Conservation (phyloP, 805 yeast species). For the Starmerella davenportii region DNA sequence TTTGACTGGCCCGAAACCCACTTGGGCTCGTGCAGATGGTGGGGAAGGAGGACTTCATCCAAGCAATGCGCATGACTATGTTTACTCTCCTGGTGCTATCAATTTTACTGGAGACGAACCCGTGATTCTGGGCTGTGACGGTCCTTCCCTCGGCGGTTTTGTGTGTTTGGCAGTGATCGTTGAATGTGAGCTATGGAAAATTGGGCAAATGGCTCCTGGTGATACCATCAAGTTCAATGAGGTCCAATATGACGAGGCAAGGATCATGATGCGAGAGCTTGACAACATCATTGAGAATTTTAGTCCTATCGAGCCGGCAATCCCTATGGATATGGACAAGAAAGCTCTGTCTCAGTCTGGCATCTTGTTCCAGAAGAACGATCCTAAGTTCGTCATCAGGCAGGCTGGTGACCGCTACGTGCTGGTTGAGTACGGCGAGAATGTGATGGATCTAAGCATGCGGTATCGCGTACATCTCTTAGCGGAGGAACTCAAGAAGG, state of each 20-base stretch:
- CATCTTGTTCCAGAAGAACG: conserved; percentile 36
- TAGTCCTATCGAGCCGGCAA: conserved; percentile 52
- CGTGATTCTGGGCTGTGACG: conserved; percentile 89
- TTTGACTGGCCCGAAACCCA: conserved; percentile 85
- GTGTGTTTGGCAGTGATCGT: conserved; percentile 93
- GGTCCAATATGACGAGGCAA: conserved; percentile 48
- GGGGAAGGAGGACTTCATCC: conserved; percentile 98
- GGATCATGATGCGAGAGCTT: conserved; percentile 41
- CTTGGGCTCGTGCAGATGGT: conserved; percentile 92
- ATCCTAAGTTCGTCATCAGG: conserved; percentile 67
- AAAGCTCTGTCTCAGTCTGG: conserved; percentile 86
- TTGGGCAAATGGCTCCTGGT: conserved; percentile 95
- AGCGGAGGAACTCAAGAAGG: conserved; percentile 48
- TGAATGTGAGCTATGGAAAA: conserved; percentile 95
- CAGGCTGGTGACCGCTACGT: conserved; percentile 95
- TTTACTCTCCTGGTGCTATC: conserved; percentile 87
- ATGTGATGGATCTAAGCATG: conserved; percentile 65
- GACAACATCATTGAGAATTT: conserved; percentile 28
- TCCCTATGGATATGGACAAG: conserved; percentile 34
- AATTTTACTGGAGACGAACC: conserved; percentile 99
- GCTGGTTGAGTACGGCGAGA: conserved; percentile 83
- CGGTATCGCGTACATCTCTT: conserved; percentile 72
- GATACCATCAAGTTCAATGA: conserved; percentile 70
- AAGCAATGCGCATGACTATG: conserved; percentile 95
- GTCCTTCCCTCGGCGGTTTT: conserved; percentile 94